Base-by-base conservation (phyloP, 768 basidiomycete species). In the Asterophora parasitica region DNA sequence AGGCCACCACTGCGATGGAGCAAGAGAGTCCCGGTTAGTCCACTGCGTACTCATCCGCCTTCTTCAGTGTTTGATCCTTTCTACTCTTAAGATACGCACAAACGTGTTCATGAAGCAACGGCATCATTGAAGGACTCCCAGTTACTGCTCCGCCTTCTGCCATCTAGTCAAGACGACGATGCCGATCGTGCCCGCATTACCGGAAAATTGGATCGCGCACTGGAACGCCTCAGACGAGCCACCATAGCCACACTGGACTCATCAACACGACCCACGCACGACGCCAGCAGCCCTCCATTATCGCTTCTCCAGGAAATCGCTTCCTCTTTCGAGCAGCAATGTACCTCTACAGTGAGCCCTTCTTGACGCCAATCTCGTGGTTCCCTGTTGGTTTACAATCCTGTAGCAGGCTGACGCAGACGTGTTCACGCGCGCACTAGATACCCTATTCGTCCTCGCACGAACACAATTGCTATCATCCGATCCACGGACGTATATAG, bases 191-290 rank as follows among this genome's bases (percentile, higher is more conserved):
- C 43, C 7, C 72, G 74, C 1, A 64, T 71, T 27, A 65, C 65
- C 15, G 72, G 68, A 16, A 88, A 85, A 60, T 64, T 83, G 11
- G 76, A 79, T 42, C 74, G 83, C 19, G 77, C 81, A 0, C 51
- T 88, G 9, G 85, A 86, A 59, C 69, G 78, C 42, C 55, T 82
- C 11, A 71, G 83, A 15, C 72, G 82, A 43, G 64, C 68, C n/a
- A 67, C 68, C 10, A 55, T 78, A 28, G 77, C 74, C 38, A 52
- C 71, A 15, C 44, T 85, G 13, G 83, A 83, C 33, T 42, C 53
- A 32, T 23, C 28, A 5, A 30, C 31, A 31, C 33, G 16, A n/a
- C 41, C 46, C 2, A 53, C 46, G 44, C 28, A 32, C 32, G 49
- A 52, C 37, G 45, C 41, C 37, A 41, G 46, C 17, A 50, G 53